These are phyloP conservation scores for Curvularia verruculosa DNA, from an alignment of 2,329 filamentous ascomycete genomes.

Conservation along the genomic window DNA sequence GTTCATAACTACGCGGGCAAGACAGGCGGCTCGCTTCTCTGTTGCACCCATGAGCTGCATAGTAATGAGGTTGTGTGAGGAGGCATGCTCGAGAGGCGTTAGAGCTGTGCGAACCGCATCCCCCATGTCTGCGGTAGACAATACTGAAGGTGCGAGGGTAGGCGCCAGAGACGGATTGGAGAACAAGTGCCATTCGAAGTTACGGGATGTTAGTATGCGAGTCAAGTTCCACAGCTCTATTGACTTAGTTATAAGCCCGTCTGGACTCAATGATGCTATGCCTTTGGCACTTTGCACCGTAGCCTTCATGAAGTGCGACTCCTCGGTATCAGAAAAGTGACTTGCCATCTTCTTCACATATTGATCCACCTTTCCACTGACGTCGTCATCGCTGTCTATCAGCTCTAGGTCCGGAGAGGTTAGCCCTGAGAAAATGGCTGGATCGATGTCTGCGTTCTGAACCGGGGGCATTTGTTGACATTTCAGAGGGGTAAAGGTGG, in stretches of 20 bases:
- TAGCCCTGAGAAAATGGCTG: conserved; percentile 40
- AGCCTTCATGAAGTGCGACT: conserved; percentile 58
- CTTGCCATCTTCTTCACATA: conserved; percentile 59
- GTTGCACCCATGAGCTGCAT: conserved; percentile 61
- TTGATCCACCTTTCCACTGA: conserved; percentile 59
- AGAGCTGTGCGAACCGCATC: conserved; percentile 38
- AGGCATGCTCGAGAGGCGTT: conserved; percentile 40
- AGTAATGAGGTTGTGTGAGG: conserved; percentile 58
- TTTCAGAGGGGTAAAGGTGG: conserved; percentile 55
- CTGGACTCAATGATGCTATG: conserved; percentile 43
- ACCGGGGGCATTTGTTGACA: conserved; percentile 35
- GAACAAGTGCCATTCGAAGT: conserved; percentile 57
- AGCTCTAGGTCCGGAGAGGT: conserved; percentile 52
- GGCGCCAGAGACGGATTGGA: conserved; percentile 52
- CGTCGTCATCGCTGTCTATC: conserved; percentile 59
- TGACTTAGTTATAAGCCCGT: conserved; percentile 57
- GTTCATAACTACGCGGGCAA: conserved; percentile 63
- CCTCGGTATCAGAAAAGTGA: conserved; percentile 57
- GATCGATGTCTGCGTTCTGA: conserved; percentile 45
- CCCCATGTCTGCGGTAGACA: conserved; percentile 40
- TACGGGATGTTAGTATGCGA: conserved; percentile 58
- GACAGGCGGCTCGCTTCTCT: conserved; percentile 60
- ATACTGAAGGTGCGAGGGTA: conserved; percentile 38
- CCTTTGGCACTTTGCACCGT: conserved; percentile 52
- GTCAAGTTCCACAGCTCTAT: conserved; percentile 65